These are phyloP conservation scores for Apiosordaria backusii DNA, from an alignment of 495 filamentous ascomycete genomes.

Conservation along the genomic window DNA sequence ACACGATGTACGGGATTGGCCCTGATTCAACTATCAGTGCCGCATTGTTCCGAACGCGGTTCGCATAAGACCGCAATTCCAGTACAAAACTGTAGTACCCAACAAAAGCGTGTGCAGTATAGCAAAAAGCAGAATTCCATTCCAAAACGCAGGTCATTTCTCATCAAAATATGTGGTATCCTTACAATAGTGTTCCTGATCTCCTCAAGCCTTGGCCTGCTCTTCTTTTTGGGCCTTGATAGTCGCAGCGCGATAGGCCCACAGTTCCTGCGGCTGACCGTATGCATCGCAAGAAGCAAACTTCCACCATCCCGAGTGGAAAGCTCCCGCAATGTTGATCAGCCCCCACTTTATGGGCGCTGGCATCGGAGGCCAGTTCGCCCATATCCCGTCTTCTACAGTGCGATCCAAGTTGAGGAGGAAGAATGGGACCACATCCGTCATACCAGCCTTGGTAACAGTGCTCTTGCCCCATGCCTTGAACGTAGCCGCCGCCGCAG, in stretches of 20 bases:
- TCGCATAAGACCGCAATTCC: neutral
- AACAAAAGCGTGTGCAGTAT: neutral
- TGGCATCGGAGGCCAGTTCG: slow-evolving; percentile 49
- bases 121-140: neutral
- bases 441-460: slow-evolving; percentile 46
- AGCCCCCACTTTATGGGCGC: slow-evolving; percentile 45
- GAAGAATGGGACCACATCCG: slow-evolving; percentile 55
- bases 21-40: neutral
- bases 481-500: slow-evolving; percentile 29
- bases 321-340: slow-evolving; percentile 45
- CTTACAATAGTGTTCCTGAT: neutral
- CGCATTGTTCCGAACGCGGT: neutral
- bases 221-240: slow-evolving; percentile 11
- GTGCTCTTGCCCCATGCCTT: slow-evolving; percentile 51
- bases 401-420: slow-evolving; percentile 54
- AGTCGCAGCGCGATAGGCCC: slow-evolving; percentile 30
- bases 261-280: slow-evolving; percentile 41
- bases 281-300: slow-evolving; percentile 48
- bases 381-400: slow-evolving; percentile 53
- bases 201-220: slow-evolving; percentile 21
- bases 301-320: slow-evolving; percentile 49
- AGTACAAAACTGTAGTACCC: neutral
- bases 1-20: no score
- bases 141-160: neutral
- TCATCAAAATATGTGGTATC: neutral